phyloP scores from a whole-genome alignment of 2,329 filamentous ascomycete genomes.

The Sporothrix variecibatus region DNA sequence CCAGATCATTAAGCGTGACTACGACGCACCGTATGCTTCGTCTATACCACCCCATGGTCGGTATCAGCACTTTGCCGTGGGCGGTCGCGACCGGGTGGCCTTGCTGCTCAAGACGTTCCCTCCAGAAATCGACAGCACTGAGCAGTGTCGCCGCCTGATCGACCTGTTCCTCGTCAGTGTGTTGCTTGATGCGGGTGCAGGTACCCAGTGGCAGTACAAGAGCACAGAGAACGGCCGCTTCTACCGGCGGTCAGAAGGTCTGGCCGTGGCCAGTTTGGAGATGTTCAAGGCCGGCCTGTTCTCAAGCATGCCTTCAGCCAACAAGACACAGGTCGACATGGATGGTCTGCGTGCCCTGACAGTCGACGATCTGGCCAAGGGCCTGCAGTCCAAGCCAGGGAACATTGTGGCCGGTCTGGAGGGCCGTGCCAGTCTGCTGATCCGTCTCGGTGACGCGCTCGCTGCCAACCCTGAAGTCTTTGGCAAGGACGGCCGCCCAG shows the following conservation, averaged over 20 bases:
- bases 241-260: slow-evolving; percentile 83
- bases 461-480: slow-evolving; percentile 78
- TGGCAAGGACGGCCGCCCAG: slow-evolving; percentile 78
- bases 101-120: slow-evolving; percentile 71
- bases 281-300: slow-evolving; percentile 95
- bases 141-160: slow-evolving; percentile 73
- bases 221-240: slow-evolving; percentile 82
- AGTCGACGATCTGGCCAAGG: slow-evolving; percentile 71
- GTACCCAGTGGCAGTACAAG: slow-evolving; percentile 88
- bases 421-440: slow-evolving; percentile 77
- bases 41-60: slow-evolving; percentile 82
- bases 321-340: slow-evolving; percentile 89
- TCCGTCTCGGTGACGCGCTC: slow-evolving; percentile 74
- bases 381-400: slow-evolving; percentile 77
- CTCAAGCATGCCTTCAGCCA: slow-evolving; percentile 70
- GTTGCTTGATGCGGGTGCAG: slow-evolving; percentile 74
- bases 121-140: slow-evolving; percentile 66
- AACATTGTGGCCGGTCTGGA: slow-evolving; percentile 85
- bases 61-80: slow-evolving; percentile 84
- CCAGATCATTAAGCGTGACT: slow-evolving; percentile 80
- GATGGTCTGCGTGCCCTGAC: slow-evolving; percentile 74
- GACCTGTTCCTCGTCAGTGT: slow-evolving; percentile 65
- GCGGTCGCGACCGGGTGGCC: slow-evolving; percentile 71
- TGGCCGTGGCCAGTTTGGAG: slow-evolving; percentile 74
- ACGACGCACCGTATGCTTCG: slow-evolving; percentile 53